Conservation (phyloP, 2,329 filamentous ascomycete species). For the Monosporascus sp. region DNA sequence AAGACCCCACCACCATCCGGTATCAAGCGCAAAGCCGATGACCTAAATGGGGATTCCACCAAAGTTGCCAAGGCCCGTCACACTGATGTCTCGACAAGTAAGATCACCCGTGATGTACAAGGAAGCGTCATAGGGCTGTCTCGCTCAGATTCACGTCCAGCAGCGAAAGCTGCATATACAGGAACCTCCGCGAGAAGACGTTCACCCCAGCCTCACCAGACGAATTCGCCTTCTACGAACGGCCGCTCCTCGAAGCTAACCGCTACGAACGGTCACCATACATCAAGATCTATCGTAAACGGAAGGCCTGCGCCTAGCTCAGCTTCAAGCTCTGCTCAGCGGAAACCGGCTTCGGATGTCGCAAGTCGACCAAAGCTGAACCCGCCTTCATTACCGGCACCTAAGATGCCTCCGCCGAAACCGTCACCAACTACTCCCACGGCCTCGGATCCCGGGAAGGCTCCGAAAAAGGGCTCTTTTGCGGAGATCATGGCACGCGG, state of each 20-base stretch:
- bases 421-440: conserved; percentile 22
- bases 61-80: conserved; percentile 23
- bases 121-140: conserved; percentile 15
- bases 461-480: conserved; percentile 68
- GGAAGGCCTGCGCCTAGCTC: conserved; percentile 8
- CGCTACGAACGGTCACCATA: conserved; percentile 14
- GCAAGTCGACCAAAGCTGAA: conserved; percentile 17
- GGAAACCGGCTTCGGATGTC: conserved; percentile 14
- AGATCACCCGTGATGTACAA: conserved; percentile 19
- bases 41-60: conserved; percentile 25
- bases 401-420: conserved; percentile 18
- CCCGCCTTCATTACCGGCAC: conserved; percentile 8
- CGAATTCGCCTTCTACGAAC: conserved; percentile 18
- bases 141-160: conserved; percentile 15
- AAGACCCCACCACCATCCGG: conserved; percentile 24
- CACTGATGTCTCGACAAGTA: conserved; percentile 22
- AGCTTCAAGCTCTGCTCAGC: conserved; percentile 5
- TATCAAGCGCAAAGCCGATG: conserved; percentile 55
- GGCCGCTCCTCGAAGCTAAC: conserved; percentile 19
- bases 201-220: conserved; percentile 23
- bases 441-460: conserved; percentile 26
- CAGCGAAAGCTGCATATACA: conserved; percentile 16
- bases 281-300: conserved; percentile 10
- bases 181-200: conserved; percentile 18
- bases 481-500: conserved; percentile 70